A percentile compares a stretch with the other conserved stretches of the same genome.
phyloP scores from a whole-genome alignment of 768 basidiomycete genomes.

The Lentinula sp. region DNA sequence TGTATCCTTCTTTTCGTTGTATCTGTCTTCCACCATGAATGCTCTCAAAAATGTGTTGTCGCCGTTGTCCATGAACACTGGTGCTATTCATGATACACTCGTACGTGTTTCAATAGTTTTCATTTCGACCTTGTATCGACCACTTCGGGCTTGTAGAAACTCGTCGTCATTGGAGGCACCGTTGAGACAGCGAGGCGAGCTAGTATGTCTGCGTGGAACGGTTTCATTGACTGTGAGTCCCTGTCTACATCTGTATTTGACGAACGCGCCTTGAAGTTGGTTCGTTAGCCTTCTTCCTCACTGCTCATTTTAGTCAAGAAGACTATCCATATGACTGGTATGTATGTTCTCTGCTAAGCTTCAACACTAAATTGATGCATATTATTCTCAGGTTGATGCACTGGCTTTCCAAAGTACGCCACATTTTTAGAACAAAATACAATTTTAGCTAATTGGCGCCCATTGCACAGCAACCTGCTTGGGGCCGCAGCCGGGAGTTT shows the following conservation, averaged over 20 bases:
- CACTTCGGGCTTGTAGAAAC: conserved; percentile 48
- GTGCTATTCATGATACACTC: conserved; percentile 73
- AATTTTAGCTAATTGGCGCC: conserved; percentile 11
- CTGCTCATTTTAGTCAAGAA: conserved; percentile 83
- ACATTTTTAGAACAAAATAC: conserved; percentile 7
- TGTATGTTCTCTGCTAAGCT: conserved; percentile 6
- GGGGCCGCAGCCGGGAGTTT: conserved; percentile 84
- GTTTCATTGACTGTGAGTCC: conserved; percentile 76
- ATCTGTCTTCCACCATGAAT: conserved; percentile 46
- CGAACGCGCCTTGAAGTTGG: background rate
- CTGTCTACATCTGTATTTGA: background rate
- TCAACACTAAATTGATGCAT: no score
- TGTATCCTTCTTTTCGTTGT: conserved; percentile 16
- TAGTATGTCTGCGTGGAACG: conserved; percentile 83
- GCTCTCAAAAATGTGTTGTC: conserved; percentile 64
- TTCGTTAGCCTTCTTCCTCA: conserved; percentile 72
- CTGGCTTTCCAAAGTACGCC: conserved; percentile 72
- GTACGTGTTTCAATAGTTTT: conserved; percentile 30
- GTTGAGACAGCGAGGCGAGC: conserved; percentile 80
- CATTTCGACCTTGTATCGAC: conserved; percentile 2
- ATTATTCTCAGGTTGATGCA: conserved; percentile 68
- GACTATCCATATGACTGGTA: conserved; percentile 87
- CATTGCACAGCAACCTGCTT: conserved; percentile 71
- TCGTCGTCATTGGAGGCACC: conserved; percentile 86
- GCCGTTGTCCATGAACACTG: conserved; percentile 61